Conservation (phyloP, 176 grass and related monocot species). For the Phyllostachys edulis region DNA sequence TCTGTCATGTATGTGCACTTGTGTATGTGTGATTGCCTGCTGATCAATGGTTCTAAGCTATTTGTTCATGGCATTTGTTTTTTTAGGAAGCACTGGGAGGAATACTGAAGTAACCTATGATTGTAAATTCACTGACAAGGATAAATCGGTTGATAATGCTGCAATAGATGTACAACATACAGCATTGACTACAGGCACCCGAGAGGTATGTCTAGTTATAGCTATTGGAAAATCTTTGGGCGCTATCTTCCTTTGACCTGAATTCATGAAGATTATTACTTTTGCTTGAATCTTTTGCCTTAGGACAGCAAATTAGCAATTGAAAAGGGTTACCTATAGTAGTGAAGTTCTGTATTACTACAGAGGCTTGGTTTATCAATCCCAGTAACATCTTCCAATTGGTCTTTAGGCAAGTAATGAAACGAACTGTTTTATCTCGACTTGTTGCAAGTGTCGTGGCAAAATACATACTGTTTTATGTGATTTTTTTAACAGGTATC, state of each 20-base stretch:
- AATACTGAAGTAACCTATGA: constrained; percentile 19
- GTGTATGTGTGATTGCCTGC: neutral
- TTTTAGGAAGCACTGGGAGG: constrained; percentile 36
- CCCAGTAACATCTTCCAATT: neutral
- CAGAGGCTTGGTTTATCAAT: neutral
- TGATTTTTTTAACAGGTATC: neutral
- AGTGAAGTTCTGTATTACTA: neutral
- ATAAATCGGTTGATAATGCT: constrained; percentile 18
- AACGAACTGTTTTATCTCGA: neutral
- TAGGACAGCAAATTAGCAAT: neutral
- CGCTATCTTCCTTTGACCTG: constrained; percentile 12
- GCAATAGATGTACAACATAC: constrained; percentile 24
- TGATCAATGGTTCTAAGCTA: neutral
- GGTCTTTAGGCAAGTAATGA: constrained; percentile 4
- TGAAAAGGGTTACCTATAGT: neutral
- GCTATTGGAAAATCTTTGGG: neutral
- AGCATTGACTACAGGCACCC: constrained; percentile 26
- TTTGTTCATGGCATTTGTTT: constrained; percentile 11
- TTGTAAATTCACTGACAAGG: constrained; percentile 23
- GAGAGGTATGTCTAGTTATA: constrained; percentile 38
- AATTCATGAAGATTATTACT: constrained; percentile 15
- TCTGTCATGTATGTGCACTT: neutral
- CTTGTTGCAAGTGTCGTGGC: neutral
- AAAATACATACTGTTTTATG: neutral
- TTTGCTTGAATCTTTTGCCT: neutral